Percentiles rank a stretch among this genome's conserved stretches.
Evolutionary conservation across 177 flowering plant species (phyloP).

Genomic region (Telopea speciosissima): DNA sequence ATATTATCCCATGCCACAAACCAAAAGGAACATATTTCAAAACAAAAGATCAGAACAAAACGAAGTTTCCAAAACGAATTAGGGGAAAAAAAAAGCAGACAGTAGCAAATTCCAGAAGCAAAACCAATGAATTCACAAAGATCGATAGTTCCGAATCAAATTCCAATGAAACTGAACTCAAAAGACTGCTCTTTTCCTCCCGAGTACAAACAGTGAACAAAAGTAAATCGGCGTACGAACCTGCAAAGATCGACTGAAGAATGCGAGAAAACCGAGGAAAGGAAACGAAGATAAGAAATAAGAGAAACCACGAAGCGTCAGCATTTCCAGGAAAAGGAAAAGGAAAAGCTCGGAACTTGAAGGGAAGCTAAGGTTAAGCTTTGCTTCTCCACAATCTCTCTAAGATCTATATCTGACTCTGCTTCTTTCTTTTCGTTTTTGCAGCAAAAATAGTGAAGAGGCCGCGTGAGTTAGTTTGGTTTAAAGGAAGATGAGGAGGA

Average conservation of each 20-base stretch:
- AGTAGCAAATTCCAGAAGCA: not conserved
- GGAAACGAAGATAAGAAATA: not conserved
- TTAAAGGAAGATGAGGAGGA: too few relatives aligned
- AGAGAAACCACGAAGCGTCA: not conserved
- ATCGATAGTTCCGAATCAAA: not conserved
- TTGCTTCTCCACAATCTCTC: not conserved
- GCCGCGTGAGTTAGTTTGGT: not conserved
- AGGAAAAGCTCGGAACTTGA: not conserved
- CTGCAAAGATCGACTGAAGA: not conserved
- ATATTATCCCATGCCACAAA: too few relatives aligned
- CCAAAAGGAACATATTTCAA: too few relatives aligned
- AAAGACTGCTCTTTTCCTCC: not conserved
- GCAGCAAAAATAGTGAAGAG: not conserved
- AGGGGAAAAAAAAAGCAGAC: too few relatives aligned
- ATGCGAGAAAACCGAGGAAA: not conserved
- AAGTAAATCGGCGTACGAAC: not conserved
- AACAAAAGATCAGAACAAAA: not conserved
- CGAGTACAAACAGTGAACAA: not conserved
- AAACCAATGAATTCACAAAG: not conserved
- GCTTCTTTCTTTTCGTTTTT: not conserved
- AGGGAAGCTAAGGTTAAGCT: not conserved
- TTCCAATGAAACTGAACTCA: not conserved
- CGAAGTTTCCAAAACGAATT: not conserved
- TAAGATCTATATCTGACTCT: not conserved
- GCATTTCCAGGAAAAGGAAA: constrained; percentile 1